phyloP scores from a whole-genome alignment of 1,284 basidiomycete genomes.

The Naganishia liquefaciens region DNA sequence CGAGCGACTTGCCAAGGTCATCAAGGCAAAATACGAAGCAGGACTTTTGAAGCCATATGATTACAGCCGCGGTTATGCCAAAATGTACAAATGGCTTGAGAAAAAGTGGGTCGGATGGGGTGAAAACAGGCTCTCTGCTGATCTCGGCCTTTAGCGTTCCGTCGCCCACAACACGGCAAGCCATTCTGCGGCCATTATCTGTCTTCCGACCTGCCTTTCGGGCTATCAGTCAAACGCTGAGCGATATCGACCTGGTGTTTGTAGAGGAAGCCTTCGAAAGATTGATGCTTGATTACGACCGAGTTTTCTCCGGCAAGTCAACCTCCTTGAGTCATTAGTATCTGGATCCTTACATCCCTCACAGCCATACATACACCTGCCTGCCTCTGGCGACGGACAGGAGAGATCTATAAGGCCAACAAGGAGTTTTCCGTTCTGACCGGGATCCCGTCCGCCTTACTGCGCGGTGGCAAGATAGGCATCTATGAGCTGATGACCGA shows the following conservation, averaged over 20 bases:
- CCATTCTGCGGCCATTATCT: constrained; percentile 71
- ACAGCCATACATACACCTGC: constrained; percentile 90
- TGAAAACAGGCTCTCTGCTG: background rate
- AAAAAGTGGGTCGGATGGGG: constrained; percentile 28
- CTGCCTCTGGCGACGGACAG: constrained; percentile 93
- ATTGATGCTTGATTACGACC: constrained; percentile 90
- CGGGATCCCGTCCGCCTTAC: constrained; percentile 43
- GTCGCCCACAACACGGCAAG: constrained; percentile 32
- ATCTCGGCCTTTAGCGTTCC: constrained; percentile 12
- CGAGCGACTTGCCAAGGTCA: constrained; percentile 86
- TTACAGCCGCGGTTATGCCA: constrained; percentile 89
- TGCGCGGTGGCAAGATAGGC: constrained; percentile 71
- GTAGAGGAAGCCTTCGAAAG: constrained; percentile 97
- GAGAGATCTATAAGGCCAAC: constrained; percentile 98
- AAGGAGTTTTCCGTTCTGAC: constrained; percentile 62
- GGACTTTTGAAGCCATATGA: constrained; percentile 93
- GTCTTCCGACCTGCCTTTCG: constrained; percentile 92
- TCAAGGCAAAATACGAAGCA: constrained; percentile 95
- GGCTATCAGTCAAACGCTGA: constrained; percentile 82
- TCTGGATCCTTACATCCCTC: constrained; percentile 4
- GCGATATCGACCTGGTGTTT: constrained; percentile 95
- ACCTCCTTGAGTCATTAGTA: background rate
- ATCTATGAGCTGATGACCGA: constrained; percentile 98
- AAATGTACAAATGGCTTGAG: constrained; percentile 92
- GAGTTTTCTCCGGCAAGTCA: constrained; percentile 72